Conservation (phyloP, 495 filamentous ascomycete species). For the Penicillium cosmopolitanum region DNA sequence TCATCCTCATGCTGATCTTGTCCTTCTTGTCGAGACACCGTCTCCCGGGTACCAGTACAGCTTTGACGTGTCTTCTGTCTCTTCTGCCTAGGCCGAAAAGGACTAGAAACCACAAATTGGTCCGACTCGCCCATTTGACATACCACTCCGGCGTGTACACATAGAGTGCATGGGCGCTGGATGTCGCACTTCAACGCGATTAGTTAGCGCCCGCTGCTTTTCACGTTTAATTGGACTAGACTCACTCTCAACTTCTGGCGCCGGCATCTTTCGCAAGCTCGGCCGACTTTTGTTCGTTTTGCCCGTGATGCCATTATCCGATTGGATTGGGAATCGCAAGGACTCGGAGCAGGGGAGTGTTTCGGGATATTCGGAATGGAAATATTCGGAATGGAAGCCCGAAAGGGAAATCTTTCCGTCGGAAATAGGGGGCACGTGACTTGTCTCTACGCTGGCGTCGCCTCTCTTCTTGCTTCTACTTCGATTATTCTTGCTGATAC, state of each 20-base stretch:
- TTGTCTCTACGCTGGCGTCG: not conserved
- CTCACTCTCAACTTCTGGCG: slow-evolving; percentile 20
- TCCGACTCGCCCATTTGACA: slow-evolving; percentile 6
- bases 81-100: not conserved
- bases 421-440: not conserved
- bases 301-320: slow-evolving; percentile 7
- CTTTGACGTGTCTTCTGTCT: not conserved
- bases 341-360: not conserved
- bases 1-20: not conserved
- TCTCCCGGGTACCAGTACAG: not conserved
- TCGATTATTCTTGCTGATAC: too few species aligned
- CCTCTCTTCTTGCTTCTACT: too few species aligned
- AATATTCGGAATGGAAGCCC: not conserved
- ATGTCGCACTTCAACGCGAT: slow-evolving; percentile 18
- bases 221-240: not conserved
- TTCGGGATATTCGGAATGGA: not conserved
- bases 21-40: not conserved
- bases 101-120: not conserved
- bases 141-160: slow-evolving; percentile 8
- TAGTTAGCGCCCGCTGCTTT: not conserved
- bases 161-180: slow-evolving; percentile 20
- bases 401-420: not conserved
- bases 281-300: slow-evolving; percentile 18
- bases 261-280: slow-evolving; percentile 19
- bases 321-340: not conserved